Evolutionary conservation across 305 asterid species (phyloP), one percentile per base, ranked within the genome.

Genomic region (Ruellia speciosa): DNA sequence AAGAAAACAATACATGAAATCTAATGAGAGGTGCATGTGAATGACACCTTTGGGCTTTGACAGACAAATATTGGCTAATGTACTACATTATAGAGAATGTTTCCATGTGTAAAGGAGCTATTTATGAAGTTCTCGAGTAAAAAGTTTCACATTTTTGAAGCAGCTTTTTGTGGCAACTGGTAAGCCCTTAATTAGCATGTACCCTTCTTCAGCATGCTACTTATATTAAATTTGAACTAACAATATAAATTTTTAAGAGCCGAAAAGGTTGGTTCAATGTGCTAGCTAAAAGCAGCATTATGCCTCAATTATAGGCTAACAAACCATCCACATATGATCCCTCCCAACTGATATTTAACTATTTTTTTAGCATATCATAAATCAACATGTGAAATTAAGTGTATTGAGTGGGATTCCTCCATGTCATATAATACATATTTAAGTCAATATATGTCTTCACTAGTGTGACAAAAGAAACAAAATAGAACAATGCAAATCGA

Each of bases 71-170:
- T 48, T n/a, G 0, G 61, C 51, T 20, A 34, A n/a, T 49, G 19
- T 59, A 66, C 66, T 59, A 47, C 34, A 52, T 46, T 66, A 56
- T 59, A 54, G 18, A 59, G 62, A 66, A 60, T 14, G 10, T 24
- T 48, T n/a, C n/a, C 5, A 39, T 2, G 4, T 24, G 31, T 24
- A 24, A 24, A 24, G 31, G 31, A 24, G 31, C 31, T 4, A 24
- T 24, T 24, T 24, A 24, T 24, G 31, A n/a, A 51, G 37, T 19
- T 51, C 56, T 8, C 11, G 9, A 12, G 8, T n/a, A 43, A 15
- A 43, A 2, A 20, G 56, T 20, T 51, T 9, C 4, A 43, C 52
- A 20, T 4, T 41, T 18, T 45, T 58, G 18, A 13, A 45, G 6
- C 14, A 43, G 24, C n/a, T 43, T 2, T 34, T 58, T 14, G 14